These are phyloP conservation scores for Falciphora oryzae DNA, from an alignment of 2,329 filamentous ascomycete genomes.

Conservation along the genomic window DNA sequence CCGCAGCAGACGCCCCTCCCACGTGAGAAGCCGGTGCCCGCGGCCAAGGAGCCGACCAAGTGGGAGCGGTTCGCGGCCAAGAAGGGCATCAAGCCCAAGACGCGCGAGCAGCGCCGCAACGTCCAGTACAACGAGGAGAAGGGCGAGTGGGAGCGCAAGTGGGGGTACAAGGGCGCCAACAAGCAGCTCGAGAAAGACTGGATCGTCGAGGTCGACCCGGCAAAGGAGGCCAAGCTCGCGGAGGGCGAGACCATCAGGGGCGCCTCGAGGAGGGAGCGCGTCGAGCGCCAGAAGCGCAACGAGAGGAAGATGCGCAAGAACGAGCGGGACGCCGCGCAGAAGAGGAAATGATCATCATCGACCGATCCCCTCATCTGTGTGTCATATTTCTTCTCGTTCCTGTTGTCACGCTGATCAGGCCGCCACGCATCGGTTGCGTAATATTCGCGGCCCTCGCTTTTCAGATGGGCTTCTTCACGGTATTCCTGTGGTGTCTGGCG, in stretches of 20 bases:
- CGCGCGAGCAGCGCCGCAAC: conserved; percentile 66
- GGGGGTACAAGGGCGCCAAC: conserved; percentile 90
- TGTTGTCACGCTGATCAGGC: neutral
- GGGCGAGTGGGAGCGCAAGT: conserved; percentile 87
- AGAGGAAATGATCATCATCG: neutral
- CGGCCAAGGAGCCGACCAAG: conserved; percentile 76
- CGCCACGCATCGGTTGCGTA: neutral
- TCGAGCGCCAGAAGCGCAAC: conserved; percentile 66
- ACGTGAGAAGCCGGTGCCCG: conserved; percentile 86
- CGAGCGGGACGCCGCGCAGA: conserved; percentile 38
- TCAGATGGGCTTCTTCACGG: neutral
- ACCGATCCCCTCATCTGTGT: neutral
- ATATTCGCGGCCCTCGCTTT: neutral
- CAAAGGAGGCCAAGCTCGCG: conserved; percentile 58
- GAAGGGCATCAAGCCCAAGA: conserved; percentile 93
- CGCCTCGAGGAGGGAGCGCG: conserved; percentile 57
- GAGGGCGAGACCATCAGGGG: conserved; percentile 56
- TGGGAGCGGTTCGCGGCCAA: conserved; percentile 96
- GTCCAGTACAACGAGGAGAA: conserved; percentile 77
- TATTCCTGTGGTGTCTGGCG: conserved; percentile 6
- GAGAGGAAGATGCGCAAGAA: conserved; percentile 66
- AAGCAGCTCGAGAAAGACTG: conserved; percentile 79
- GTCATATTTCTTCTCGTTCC: neutral
- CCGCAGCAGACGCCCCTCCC: conserved; percentile 65
- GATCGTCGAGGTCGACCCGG: conserved; percentile 86